Base-by-base conservation (phyloP, 2,329 filamentous ascomycete genomes). In the Hypoxylon sp. region DNA sequence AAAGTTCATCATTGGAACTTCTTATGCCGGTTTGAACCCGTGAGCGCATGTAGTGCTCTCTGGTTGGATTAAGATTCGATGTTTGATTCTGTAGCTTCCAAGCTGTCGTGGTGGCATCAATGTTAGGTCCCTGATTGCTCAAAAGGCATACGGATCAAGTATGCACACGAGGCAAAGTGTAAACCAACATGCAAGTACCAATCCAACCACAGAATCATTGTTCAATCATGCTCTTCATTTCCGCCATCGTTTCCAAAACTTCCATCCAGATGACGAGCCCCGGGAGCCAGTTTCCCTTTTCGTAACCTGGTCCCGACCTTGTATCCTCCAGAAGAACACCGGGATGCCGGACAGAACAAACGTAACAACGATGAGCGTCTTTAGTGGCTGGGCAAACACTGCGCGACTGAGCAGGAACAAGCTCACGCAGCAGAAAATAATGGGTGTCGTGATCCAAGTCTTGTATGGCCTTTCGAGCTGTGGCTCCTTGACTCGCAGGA, bases 381-480 rank as follows among this genome's bases (percentile, higher is more conserved):
- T 92, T 41, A 96, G 64, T 3, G 94, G 94, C 72, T 96, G 87
- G 21, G 91, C 89, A 67, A 99, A 94, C 9, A 97, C 86, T 3
- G 92, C 91, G 40, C 94, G 80, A 66, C 86, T 92, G 30, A 99
- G 81, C 59, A 99, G 72, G 68, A 99, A 99, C 59, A 99, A 72
- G 69, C 90, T 96, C 27, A 99, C 94, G 67, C 94, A 99, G 80
- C 94, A 99, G 70, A 99, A 99, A 48, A 97, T 93, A 60, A 99
- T 93, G 7, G 94, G 94, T 2, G 94, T 99, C 1, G 88, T 88
- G 66, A 99, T 96, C 94, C 93, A 99, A 2, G 92, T 96, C 69
- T 86, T 87, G 73, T 99, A 99, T 0, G 94, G 93, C 17, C 94
- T 77, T 70, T 97, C 91, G 34, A 99, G 80, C 56, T 87, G 79